Evolutionary conservation across 345 rosid genomes (phyloP), one percentile per base, ranked within the genome.

Genomic region (Eucalyptus virginea): DNA sequence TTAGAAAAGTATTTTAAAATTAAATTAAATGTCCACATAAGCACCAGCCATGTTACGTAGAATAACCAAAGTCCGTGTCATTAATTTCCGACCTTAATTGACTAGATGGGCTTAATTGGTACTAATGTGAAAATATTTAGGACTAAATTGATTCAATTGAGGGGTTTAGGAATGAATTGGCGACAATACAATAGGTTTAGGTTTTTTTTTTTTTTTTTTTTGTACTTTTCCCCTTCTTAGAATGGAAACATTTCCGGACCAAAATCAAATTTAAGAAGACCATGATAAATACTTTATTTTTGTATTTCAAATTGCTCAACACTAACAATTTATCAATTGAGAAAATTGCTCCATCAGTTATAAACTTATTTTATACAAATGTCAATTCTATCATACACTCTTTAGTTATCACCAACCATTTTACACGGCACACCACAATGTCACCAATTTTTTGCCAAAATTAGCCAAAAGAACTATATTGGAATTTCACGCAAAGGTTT

Each of bases 401-500:
- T n/a, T 65, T 15, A 65, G 7, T 72, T 24, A 72, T 37, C 8
- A 12, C 1, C 2, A 1, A 1, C 2, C 14, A 0, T 19, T 37
- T 4, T 69, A 34, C 0, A 0, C 10, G 23, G 44, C 14, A 72
- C 81, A 34, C 2, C 0, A 0, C 2, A 3, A 77, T 4, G 16
- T 40, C 4, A 40, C 10, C 28, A 21, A 37, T 21, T 37, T 77
- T 77, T 21, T 1, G 28, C 9, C 47, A 77, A 77, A 77, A 40
- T 77, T 23, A 5, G 6, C 9, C 4, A 6, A 6, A 40, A 77
- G 2, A 23, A 21, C 9, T 77, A 77, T 2, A 40, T 37, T 40
- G 8, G 0, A 37, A 77, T 77, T 37, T 40, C 7, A 7, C 2
- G 1, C 26, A 37, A 77, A 23, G 16, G 9, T 77, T 77, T 77